Percentiles rank a stretch among this genome's conserved stretches.
phyloP scores from a whole-genome alignment of 306 rosid species.

The Cucumis melo region DNA sequence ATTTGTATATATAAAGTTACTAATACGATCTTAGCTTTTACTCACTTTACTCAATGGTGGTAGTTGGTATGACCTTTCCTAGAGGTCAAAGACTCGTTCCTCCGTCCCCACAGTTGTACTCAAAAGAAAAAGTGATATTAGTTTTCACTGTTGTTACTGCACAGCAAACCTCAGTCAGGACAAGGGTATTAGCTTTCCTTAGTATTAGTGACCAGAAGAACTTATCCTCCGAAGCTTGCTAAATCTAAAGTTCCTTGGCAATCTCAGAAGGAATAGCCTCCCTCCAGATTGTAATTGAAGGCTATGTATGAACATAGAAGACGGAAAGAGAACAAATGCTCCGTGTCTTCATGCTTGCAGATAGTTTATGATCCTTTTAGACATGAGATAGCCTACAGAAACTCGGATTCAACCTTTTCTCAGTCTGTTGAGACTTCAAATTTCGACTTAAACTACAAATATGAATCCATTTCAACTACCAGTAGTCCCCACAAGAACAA shows the following conservation, averaged over 20 bases:
- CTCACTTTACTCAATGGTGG: no score
- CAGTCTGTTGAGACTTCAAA: neutral
- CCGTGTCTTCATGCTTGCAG: neutral
- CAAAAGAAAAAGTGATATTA: no score
- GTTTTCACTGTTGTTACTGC: no score
- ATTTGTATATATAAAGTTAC: no score
- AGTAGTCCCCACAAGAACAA: constrained; percentile 50
- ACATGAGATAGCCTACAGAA: neutral
- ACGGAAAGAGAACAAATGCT: neutral
- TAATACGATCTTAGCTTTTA: no score
- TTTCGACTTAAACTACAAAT: neutral
- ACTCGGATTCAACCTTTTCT: neutral
- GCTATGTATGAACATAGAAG: neutral
- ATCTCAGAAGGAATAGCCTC: neutral
- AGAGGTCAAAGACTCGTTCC: no score
- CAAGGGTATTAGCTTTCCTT: neutral
- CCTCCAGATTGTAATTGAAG: neutral
- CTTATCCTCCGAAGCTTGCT: neutral
- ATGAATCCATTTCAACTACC: constrained; percentile 20
- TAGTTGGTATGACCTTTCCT: no score
- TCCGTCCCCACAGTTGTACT: no score
- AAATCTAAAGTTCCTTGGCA: neutral
- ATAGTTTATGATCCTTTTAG: neutral
- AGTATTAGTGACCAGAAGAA: neutral
- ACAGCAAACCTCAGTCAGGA: no score